Evolutionary conservation across 2,329 filamentous ascomycete species (phyloP), one percentile per base, ranked within the genome.

Genomic region (Xylaria hypoxylon): DNA sequence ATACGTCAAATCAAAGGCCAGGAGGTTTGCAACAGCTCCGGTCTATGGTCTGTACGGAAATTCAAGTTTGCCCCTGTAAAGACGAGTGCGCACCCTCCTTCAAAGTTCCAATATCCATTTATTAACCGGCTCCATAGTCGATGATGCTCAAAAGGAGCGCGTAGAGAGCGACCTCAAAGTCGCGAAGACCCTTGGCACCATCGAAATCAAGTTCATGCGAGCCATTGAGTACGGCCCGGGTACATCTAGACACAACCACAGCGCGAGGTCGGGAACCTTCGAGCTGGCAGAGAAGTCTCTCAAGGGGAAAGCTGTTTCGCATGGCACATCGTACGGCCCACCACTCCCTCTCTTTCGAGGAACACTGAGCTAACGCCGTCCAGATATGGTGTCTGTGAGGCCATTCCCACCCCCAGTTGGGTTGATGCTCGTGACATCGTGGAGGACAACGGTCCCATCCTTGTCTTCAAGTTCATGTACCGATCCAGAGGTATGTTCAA

Each of bases 241-340:
- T 22, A 5, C 4, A 13, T 44, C 8, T 17, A 10, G 4, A 22
- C 17, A 15, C 28, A 17, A 13, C 19, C 1, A 15, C 45, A 17
- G 53, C 2, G 0, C 5, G 10, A 47, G 35, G 5, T n/a, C 42
- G 22, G 51, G 22, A 11, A 24, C 52, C 3, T 64, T 69, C 6
- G 73, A 77, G 59, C 68, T 80, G 1, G 68, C 77, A 0, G 78
- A 80, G 48, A 75, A 79, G 60, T 73, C 78, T 0, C 68, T 80
- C 3, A 79, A 80, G 38, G 78, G 77, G 7, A 74, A 71, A 51
- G 72, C 74, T 0, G 65, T 79, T 7, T 79, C 77, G 1, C 78
- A 80, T 38, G 76, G 76, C 4, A 77, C 77, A 15, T 70, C 56
- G 78, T 79, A 65, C 64, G 71, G 40, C 33, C 11, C 24, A 24